phyloP scores from a whole-genome alignment of 2,329 filamentous ascomycete genomes.

The Fusarium lyarnte region DNA sequence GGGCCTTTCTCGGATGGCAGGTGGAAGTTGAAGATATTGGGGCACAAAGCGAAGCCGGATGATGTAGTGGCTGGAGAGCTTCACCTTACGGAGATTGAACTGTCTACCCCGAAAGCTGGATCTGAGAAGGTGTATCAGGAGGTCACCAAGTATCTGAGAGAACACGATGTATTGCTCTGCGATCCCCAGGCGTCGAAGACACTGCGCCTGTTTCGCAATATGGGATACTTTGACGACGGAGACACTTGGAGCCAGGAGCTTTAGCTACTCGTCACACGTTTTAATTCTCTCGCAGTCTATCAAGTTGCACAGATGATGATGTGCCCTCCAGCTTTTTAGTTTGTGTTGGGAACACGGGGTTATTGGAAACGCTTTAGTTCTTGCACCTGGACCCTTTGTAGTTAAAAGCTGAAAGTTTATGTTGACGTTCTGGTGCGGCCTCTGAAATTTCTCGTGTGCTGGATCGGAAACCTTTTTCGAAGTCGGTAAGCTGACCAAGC shows the following conservation, averaged over 20 bases:
- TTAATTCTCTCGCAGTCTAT: background rate
- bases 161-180: slow-evolving; percentile 26
- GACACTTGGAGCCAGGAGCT: slow-evolving; percentile 1
- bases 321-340: background rate
- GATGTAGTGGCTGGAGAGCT: slow-evolving; percentile 29
- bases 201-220: slow-evolving; percentile 23
- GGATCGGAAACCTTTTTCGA: no score
- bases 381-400: background rate
- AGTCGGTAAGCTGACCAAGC: no score
- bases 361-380: background rate
- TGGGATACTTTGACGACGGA: slow-evolving; percentile 14
- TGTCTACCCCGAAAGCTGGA: slow-evolving; percentile 17
- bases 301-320: no score
- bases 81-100: slow-evolving; percentile 37
- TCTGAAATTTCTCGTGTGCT: no score
- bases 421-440: no score
- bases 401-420: background rate
- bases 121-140: slow-evolving; percentile 15
- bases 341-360: background rate
- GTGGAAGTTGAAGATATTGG: slow-evolving; percentile 32
- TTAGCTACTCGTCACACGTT: background rate
- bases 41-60: slow-evolving; percentile 32
- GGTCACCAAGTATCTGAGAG: slow-evolving; percentile 15
- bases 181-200: slow-evolving; percentile 32
- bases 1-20: slow-evolving; percentile 34